Evolutionary conservation across 208 protist species (phyloP), one percentile per base, ranked within the genome.

Genomic region (Acanthamoeba healyi): DNA sequence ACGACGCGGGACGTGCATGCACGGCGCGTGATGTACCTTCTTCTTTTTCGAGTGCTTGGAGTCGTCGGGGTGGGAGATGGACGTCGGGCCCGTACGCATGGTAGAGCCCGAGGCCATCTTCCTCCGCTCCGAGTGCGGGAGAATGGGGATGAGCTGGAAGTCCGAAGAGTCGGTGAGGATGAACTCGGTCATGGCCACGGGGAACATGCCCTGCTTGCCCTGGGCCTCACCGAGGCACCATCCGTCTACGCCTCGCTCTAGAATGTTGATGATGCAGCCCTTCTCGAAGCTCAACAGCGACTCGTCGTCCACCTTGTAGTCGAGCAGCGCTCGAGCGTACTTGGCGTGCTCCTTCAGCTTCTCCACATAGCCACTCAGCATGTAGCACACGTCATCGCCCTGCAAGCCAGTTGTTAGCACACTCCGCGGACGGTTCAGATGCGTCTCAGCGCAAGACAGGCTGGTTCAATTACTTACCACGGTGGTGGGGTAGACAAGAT

Each of bases 221-320:
- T 61, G 14, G 10, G 9, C 7, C 40, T 86, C 77, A 19, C 77
- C 77, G 32, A 61, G 44, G 49, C 49, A 86, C 77, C 77, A 86
- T 61, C 77, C 77, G 32, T 86, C 77, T 6, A n/a, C 77, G 32
- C 32, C 12, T 61, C 32, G 19, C 40, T 86, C 77, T 61, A 29
- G 7, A 6, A 86, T n/a, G 32, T 7, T 86, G 77, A 86, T 54
- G 77, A 86, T 86, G 44, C 7, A 7, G 44, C 32, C 77, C 32
- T 86, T 86, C n/a, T 86, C 77, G 44, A 86, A 86, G 36, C 77
- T 86, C 36, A 86, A 24, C 7, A 86, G 77, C 40, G 19, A 24
- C 32, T 86, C 77, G 32, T 86, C 77, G n/a, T 86, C 77, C 12
- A 86, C 77, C 77, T 86, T 38, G 32, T 86, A 86, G 44, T 86